Evolutionary conservation across 192 early-diverging fungal species (phyloP), one percentile per base, ranked within the genome.

Genomic region (Coemansia javaensis): DNA sequence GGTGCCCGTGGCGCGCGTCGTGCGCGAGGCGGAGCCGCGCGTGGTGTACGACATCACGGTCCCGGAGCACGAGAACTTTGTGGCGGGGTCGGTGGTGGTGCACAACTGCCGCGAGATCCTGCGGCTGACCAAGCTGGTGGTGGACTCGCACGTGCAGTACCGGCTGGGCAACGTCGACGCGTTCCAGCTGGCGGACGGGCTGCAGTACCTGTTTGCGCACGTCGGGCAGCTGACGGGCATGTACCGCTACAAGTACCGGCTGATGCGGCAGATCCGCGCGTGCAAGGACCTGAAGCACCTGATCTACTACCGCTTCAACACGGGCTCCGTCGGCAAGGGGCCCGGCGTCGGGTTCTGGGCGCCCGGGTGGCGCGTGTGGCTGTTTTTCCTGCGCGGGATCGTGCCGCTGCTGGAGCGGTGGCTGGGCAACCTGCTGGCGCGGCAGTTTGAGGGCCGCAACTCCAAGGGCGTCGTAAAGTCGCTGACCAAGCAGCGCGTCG

Each of bases 321-420:
- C 90, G 6, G 97, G 93, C 0, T 85, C 94, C 3, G 93, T 99
- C 18, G 93, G 93, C 23, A 97, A 97, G 67, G 97, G 97, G 31
- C 97, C 97, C 12, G 97, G 97, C 56, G 87, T 90, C 45, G 97
- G 97, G 28, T 93, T 99, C 67, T 99, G 97, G 97, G 94, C 94
- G 9, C 97, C 97, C 15, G 91, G 89, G 28, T 99, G 97, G 97
- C 86, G 97, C 49, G 97, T 99, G 32, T 99, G 97, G 97, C 80
- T 99, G 23, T 99, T 99, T 76, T 99, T 97, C 78, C 77, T 99
- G 83, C 90, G 97, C 43, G 97, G 94, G 44, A 94, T 96, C 46
- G 93, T 97, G 16, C 97, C 97, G 25, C 69, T 97, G 23, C 77
- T 99, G 23, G 97, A 99, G 67, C 84, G 97, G 30, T 99, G 97